phyloP scores from a whole-genome alignment of 768 basidiomycete species.

The Hemileccinum rubropunctum region DNA sequence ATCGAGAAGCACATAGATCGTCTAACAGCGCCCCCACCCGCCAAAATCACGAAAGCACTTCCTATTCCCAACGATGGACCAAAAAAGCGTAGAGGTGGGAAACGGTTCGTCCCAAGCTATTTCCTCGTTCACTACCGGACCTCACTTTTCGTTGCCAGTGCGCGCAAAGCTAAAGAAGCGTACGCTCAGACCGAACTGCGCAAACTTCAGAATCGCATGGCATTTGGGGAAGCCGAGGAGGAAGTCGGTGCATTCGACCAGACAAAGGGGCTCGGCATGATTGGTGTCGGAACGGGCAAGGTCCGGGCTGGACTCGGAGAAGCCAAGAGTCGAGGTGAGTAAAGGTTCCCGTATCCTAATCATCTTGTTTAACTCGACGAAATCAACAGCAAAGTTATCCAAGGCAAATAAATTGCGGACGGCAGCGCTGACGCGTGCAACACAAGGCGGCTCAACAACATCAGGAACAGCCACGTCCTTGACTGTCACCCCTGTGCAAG shows the following conservation, averaged over 20 bases:
- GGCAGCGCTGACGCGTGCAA: slow-evolving; percentile 76
- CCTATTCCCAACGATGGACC: slow-evolving; percentile 94
- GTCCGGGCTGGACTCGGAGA: slow-evolving; percentile 87
- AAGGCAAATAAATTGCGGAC: slow-evolving; percentile 92
- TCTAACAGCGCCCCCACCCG: slow-evolving; percentile 89
- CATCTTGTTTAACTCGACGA: neutral
- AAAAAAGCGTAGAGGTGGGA: slow-evolving; percentile 94
- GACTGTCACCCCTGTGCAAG: slow-evolving; percentile 95
- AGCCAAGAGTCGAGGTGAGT: slow-evolving; percentile 84
- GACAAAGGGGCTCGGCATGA: slow-evolving; percentile 98
- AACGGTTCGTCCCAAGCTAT: slow-evolving; percentile 56
- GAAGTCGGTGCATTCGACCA: slow-evolving; percentile 97
- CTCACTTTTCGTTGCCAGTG: slow-evolving; percentile 44
- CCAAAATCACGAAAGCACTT: slow-evolving; percentile 89
- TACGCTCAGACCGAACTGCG: slow-evolving; percentile 96
- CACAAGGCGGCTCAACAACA: slow-evolving; percentile 47
- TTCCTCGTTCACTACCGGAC: neutral
- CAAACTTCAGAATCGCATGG: slow-evolving; percentile 96
- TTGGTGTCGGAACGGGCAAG: slow-evolving; percentile 82
- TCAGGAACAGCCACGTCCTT: slow-evolving; percentile 91
- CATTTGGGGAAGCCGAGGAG: slow-evolving; percentile 91
- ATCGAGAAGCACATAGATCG: slow-evolving; percentile 92
- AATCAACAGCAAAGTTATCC: slow-evolving; percentile 81
- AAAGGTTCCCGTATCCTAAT: neutral
- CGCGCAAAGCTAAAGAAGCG: slow-evolving; percentile 97